Evolutionary conservation across 164 flowering plant genomes (phyloP), one percentile per base, ranked within the genome.

Genomic region (Tetrastigma voinierianum): DNA sequence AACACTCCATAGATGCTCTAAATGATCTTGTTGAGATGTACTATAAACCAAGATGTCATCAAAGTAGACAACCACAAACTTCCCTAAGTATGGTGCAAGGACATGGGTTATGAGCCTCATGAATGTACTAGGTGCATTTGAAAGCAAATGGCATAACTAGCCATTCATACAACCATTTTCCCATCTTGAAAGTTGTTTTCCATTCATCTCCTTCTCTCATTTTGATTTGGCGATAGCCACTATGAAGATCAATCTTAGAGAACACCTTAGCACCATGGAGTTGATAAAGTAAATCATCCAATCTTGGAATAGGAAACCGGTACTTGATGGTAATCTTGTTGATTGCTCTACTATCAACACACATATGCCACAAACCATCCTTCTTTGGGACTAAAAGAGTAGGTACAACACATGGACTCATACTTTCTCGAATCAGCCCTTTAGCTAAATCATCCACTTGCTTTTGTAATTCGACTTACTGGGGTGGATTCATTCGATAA

Each of bases 121-220:
- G 52, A 74, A 74, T 1, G 71, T 62, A 48, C 68, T 70, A 1
- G 74, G 71, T 0, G 67, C 67, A 52, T 68, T 73, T 14, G 25
- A 19, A 0, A 73, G 48, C 2, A 18, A 73, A 73, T 3, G 68
- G 72, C 68, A 62, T 73, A 2, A 68, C 61, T 13, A 53, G 14
- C 76, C 76, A 73, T 24, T 73, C 76, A 56, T 47, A 67, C 1
- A 72, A 24, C 2, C 76, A 64, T 0, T 62, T 72, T 17, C 16
- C 3, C 1, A 48, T 72, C 19, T 74, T 66, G 19, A 74, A 74
- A 0, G 64, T 32, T 1, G 64, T 65, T 43, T 74, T 70, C 74
- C 70, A 74, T 21, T 65, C 64, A 47, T 74, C 74, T 4, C 63
- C 64, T 0, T 7, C 17, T 1, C 51, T 11, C 14, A 66, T 70